Evolutionary conservation across 257 asterid species (phyloP), one percentile per base, ranked within the genome.

Genomic region (Solanum pennellii): DNA sequence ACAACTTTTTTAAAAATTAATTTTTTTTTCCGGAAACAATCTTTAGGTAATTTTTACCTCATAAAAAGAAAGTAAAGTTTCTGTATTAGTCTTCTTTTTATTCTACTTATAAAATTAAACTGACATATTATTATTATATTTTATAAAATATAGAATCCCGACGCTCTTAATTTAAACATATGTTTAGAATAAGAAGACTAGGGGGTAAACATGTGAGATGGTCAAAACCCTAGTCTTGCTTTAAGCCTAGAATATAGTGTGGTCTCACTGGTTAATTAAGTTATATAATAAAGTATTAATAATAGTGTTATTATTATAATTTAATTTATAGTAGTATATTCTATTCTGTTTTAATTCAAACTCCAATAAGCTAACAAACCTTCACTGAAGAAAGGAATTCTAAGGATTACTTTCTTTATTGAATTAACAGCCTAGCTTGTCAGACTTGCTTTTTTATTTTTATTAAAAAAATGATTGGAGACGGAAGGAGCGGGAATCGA

Each of bases 291-390:
- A 74, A 74, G 49, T 74, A 73, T 73, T 20, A 9, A 2, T 9
- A 29, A 10, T 27, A 37, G 5, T 73, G 21, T 20, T 73, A 37
- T 35, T 20, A 73, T 37, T 20, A 37, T 74, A 35, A 74, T 37
- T 6, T 37, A 37, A 37, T 74, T 21, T 21, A 9, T 35, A 20
- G 18, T 11, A 21, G 49, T 37, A 39, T 74, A 74, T 74, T 76
- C 65, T 72, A 71, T 71, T 27, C 13, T 20, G 31, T 45, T 80
- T 20, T 56, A 87, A 86, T 73, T 56, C 84, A 47, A 47, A 47
- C 35, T 27, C 85, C 85, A 80, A 84, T 84, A 47, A 47, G 87
- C 80, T 82, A 68, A 84, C 87, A 84, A 84, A 84, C 87, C 87
- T 84, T 84, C 87, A 44, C 87, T 66, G 87, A 45, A 41, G 21